Percentiles rank a stretch among this genome's conserved stretches.
Evolutionary conservation across 2,329 filamentous ascomycete species (phyloP).

Genomic region (Nemania serpens): DNA sequence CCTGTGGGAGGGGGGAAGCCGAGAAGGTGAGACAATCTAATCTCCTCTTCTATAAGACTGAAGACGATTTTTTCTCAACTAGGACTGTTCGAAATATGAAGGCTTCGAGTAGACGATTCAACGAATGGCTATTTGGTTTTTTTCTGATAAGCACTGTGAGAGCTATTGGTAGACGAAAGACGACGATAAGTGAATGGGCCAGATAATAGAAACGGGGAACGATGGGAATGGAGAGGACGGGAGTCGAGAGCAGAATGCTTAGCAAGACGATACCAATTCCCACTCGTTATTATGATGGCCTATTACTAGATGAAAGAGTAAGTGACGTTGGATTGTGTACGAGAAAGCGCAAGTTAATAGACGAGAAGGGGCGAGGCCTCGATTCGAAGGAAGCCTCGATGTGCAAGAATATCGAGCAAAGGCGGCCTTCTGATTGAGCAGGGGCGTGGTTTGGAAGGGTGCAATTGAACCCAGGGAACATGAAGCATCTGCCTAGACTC

Average conservation of each 20-base stretch:
- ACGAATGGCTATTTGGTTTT: not conserved
- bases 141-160: not conserved
- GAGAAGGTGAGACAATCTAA: too few species aligned
- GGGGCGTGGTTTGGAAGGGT: too few species aligned
- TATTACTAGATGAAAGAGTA: not conserved
- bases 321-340: not conserved
- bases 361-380: not conserved
- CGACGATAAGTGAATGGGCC: not conserved
- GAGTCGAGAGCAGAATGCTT: not conserved
- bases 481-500: too few species aligned
- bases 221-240: not conserved
- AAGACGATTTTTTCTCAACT: not conserved
- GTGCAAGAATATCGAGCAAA: too few species aligned
- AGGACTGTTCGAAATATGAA: not conserved
- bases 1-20: too few species aligned
- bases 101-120: not conserved
- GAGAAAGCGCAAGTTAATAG: not conserved
- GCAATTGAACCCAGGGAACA: too few species aligned
- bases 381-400: too few species aligned
- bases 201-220: not conserved
- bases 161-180: conserved; percentile 3
- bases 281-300: not conserved
- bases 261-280: not conserved
- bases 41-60: too few species aligned
- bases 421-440: too few species aligned